Conservation (phyloP, 2,329 filamentous ascomycete genomes). For the Ceratocystis destructans region DNA sequence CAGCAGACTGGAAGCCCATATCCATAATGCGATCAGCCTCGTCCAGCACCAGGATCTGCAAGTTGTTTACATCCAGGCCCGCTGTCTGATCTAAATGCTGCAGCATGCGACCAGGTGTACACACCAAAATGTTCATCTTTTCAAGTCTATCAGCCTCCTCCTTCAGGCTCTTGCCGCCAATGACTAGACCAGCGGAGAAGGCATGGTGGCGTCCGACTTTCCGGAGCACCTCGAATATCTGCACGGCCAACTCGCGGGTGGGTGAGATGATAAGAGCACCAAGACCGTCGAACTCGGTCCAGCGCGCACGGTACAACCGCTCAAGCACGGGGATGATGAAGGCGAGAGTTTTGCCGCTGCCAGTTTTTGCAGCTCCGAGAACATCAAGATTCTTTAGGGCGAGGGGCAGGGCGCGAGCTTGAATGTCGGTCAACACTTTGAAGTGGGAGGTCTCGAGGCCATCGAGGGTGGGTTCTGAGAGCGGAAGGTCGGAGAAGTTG, state of each 20-base stretch:
- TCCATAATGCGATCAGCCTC: constrained; percentile 96
- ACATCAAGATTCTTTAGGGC: constrained; percentile 79
- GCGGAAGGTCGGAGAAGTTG: constrained; percentile 69
- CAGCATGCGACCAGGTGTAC: constrained; percentile 85
- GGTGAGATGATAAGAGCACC: constrained; percentile 88
- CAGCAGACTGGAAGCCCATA: constrained; percentile 83
- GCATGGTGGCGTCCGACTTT: constrained; percentile 80
- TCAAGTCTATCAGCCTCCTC: constrained; percentile 74
- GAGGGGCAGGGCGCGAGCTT: constrained; percentile 74
- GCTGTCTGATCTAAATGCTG: constrained; percentile 94
- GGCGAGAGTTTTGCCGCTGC: constrained; percentile 86
- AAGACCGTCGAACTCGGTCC: constrained; percentile 80
- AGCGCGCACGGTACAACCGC: constrained; percentile 76
- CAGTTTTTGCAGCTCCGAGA: constrained; percentile 87
- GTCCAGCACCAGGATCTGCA: constrained; percentile 86
- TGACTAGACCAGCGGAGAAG: constrained; percentile 86
- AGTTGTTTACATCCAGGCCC: constrained; percentile 73
- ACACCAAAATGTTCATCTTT: constrained; percentile 94
- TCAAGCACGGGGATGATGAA: constrained; percentile 88
- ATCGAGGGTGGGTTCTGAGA: constrained; percentile 64
- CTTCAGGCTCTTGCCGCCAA: constrained; percentile 79
- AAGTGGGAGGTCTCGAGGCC: constrained; percentile 82
- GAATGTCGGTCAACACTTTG: constrained; percentile 80
- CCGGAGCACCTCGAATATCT: constrained; percentile 88
- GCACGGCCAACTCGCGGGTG: constrained; percentile 86